Base-by-base conservation (phyloP, 2,329 filamentous ascomycete species). In the Paecilomyces niveus region DNA sequence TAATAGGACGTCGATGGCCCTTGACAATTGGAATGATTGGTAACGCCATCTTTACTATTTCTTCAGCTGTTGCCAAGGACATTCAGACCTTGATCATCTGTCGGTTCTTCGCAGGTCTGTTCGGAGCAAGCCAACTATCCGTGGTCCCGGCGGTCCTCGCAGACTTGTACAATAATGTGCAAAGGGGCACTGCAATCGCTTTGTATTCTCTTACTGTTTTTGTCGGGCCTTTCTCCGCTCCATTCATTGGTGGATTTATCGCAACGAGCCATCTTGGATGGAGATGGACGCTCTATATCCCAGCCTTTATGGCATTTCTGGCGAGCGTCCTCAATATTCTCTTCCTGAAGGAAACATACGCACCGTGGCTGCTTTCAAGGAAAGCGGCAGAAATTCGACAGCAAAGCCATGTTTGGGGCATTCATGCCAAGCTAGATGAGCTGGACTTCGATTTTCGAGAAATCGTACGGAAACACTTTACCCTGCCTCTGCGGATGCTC, bases 1-100 rank as follows among this genome's bases (percentile, higher is more conserved):
- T 86, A 4, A 85, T 80, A 57, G 84, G 84, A 0, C 74, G 83
- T 69, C 85, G 77, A 74, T 59, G 78, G 83, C 56, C 84, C 72
- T 66, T 80, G 67, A 49, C 77, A 5, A 70, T 76, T 3, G 75
- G 77, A 0, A 67, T 80, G 31, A 69, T 77, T 26, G 69, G 74
- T 1, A 73, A 78, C 31, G 76, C 69, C 0, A 61, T 81, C 4
- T 81, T 81, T 63, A 78, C 76, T 2, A 72, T 81, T 45, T 78
- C 72, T 1, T 73, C 75, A 1, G 80, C 78, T 0, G 74, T 68
- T 3, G 73, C 68, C 56, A 73, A 75, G 57, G 76, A 75, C 55
- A 66, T 76, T 1, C 72, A 76, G 39, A 74, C 73, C 1, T 62
- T 80, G 10, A 74, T 79, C 67, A 58, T 79, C 29, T 74, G 72